Evolutionary conservation across 352 stramenopile species (phyloP).

Genomic region (Phytophthora podocarpi): DNA sequence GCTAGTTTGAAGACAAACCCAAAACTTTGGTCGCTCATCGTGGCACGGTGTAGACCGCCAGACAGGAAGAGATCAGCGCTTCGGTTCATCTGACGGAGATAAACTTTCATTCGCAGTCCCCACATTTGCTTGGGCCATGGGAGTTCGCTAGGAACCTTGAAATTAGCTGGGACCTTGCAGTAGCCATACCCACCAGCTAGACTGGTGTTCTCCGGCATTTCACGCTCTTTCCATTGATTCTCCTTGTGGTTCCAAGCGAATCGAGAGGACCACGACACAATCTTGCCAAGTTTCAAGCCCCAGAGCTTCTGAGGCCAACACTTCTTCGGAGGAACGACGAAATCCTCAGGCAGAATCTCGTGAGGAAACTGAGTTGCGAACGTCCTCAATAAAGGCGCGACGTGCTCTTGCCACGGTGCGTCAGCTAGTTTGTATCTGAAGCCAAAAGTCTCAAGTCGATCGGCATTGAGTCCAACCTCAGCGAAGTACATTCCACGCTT

Average conservation of each 20-base stretch:
- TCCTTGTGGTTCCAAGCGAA: constrained; percentile 22
- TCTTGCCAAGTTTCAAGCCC: constrained; percentile 32
- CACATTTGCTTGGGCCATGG: constrained; percentile 39
- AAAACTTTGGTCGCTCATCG: constrained; percentile 8
- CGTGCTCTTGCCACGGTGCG: constrained; percentile 16
- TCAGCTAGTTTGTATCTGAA: constrained; percentile 36
- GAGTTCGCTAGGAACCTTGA: constrained; percentile 14
- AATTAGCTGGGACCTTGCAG: constrained; percentile 20
- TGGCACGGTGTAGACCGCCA: neutral
- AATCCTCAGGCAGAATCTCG: constrained; percentile 34
- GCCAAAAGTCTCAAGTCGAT: constrained; percentile 34
- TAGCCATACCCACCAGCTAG: constrained; percentile 21
- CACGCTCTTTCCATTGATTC: constrained; percentile 17
- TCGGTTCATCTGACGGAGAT: constrained; percentile 20
- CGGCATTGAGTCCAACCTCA: constrained; percentile 30
- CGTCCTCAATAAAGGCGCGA: constrained; percentile 22
- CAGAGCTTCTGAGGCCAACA: constrained; percentile 25
- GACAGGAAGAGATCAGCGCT: constrained; percentile 22
- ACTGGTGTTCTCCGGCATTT: constrained; percentile 14
- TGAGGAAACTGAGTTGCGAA: constrained; percentile 23
- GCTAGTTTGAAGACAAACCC: constrained; percentile 39
- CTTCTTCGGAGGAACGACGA: constrained; percentile 23
- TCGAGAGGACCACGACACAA: constrained; percentile 30
- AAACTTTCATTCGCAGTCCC: constrained; percentile 15
- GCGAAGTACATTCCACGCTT: constrained; percentile 23